Evolutionary conservation across 352 stramenopile genomes (phyloP).

Genomic region (Globisporangium paroecandrum): DNA sequence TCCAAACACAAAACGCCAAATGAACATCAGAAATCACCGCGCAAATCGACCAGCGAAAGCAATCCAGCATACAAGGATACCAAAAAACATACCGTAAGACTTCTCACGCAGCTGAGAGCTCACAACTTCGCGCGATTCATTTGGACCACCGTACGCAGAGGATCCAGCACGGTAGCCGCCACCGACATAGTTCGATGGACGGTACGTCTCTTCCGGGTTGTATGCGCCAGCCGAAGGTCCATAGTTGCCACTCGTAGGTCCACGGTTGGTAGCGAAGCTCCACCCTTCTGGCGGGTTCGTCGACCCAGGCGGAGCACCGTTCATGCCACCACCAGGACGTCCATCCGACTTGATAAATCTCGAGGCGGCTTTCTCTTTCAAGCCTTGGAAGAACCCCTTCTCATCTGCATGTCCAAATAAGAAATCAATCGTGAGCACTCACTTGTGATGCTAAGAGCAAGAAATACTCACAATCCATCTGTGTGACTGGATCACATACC

Average conservation of each 20-base stretch:
- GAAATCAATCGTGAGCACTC: not conserved
- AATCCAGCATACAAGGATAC: not conserved
- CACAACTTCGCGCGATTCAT: conserved; percentile 53
- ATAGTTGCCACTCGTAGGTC: conserved; percentile 73
- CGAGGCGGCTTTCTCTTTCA: conserved; percentile 83
- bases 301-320: conserved; percentile 59
- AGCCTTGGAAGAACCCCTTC: conserved; percentile 84
- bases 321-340: conserved; percentile 42
- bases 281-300: conserved; percentile 76
- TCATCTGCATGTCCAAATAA: conserved; percentile 38
- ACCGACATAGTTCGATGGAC: conserved; percentile 40
- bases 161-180: conserved; percentile 51
- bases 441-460: too few relatives aligned
- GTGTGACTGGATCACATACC: conserved; percentile 20
- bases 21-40: not conserved
- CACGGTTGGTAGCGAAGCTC: conserved; percentile 81
- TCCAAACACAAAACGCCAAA: not conserved
- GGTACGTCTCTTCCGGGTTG: conserved; percentile 81
- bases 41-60: not conserved
- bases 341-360: conserved; percentile 70
- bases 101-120: conserved; percentile 74
- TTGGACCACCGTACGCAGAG: conserved; percentile 28
- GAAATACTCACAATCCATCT: too few relatives aligned
- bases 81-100: conserved; percentile 51
- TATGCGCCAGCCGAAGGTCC: conserved; percentile 49